Conservation (phyloP, 306 rosid genomes). For the Parietaria judaica region DNA sequence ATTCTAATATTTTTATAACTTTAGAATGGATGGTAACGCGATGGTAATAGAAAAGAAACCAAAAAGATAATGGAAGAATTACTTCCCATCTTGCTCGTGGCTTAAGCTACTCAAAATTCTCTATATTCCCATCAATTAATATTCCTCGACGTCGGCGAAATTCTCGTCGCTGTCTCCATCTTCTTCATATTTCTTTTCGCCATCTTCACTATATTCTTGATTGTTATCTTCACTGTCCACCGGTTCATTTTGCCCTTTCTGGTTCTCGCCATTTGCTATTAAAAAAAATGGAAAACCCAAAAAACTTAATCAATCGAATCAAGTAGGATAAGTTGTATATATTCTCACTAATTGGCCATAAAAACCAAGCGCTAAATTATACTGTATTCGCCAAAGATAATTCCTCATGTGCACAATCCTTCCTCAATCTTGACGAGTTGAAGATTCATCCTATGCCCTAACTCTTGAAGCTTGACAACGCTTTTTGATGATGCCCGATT, state of each 20-base stretch:
- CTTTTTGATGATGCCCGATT: constrained; percentile 79
- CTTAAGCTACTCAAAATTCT: too few species aligned
- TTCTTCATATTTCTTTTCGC: constrained; percentile 11
- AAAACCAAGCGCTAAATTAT: too few species aligned
- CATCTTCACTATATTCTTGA: constrained; percentile 9
- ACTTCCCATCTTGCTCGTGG: too few species aligned
- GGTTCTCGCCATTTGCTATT: constrained; percentile 38
- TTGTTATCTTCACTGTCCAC: constrained; percentile 13
- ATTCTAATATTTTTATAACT: too few species aligned
- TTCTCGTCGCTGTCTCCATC: constrained; percentile 9
- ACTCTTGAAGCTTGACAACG: constrained; percentile 95
- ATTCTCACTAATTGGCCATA: too few species aligned
- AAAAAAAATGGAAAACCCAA: constrained; percentile 3
- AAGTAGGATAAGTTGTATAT: neutral
- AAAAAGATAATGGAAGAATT: too few species aligned
- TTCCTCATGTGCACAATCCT: constrained; percentile 75
- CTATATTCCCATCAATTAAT: constrained; percentile 5
- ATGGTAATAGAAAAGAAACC: too few species aligned
- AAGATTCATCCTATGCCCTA: constrained; percentile 94
- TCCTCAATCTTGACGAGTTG: constrained; percentile 78
- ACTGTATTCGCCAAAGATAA: constrained; percentile 78
- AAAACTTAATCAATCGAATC: too few species aligned
- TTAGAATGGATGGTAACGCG: too few species aligned
- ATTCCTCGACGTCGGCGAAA: constrained; percentile 13
- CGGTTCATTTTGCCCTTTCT: constrained; percentile 29